A percentile compares a stretch with the other conserved stretches of the same genome.
These are phyloP conservation scores for Skeletonema tropicum DNA, from an alignment of 108 stramenopile species.

Conservation along the genomic window DNA sequence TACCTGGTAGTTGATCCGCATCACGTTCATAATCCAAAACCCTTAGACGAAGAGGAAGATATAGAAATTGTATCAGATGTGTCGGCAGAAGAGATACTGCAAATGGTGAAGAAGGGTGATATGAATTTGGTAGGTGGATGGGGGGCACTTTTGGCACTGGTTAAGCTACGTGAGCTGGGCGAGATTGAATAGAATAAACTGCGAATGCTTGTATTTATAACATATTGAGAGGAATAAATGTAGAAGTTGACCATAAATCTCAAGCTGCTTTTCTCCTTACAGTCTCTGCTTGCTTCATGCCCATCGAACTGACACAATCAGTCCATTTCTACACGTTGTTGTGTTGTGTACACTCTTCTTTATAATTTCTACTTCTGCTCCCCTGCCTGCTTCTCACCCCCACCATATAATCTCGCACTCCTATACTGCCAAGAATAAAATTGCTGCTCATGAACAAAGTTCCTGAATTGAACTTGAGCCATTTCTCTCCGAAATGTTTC, in stretches of 20 bases:
- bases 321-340: too few relatives aligned
- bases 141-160: constrained; percentile 70
- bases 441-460: constrained; percentile 89
- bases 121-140: constrained; percentile 84
- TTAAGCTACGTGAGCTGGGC: constrained; percentile 77
- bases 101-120: constrained; percentile 67
- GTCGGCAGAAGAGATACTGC: constrained; percentile 61
- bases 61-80: constrained; percentile 77
- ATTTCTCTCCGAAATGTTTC: constrained; percentile 76
- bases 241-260: neutral
- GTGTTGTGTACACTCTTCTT: too few relatives aligned
- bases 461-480: constrained; percentile 77
- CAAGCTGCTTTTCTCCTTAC: neutral
- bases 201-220: neutral
- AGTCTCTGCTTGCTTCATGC: neutral
- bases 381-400: constrained; percentile 37
- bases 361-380: neutral
- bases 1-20: constrained; percentile 78
- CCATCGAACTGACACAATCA: too few relatives aligned
- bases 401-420: constrained; percentile 69
- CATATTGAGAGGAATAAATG: neutral
- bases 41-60: constrained; percentile 83
- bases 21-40: constrained; percentile 64
- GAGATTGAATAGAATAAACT: constrained; percentile 37
- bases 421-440: constrained; percentile 87